These are phyloP conservation scores for Tetragonia tetragonoides DNA, from an alignment of 148 eudicot genomes.

Conservation along the genomic window DNA sequence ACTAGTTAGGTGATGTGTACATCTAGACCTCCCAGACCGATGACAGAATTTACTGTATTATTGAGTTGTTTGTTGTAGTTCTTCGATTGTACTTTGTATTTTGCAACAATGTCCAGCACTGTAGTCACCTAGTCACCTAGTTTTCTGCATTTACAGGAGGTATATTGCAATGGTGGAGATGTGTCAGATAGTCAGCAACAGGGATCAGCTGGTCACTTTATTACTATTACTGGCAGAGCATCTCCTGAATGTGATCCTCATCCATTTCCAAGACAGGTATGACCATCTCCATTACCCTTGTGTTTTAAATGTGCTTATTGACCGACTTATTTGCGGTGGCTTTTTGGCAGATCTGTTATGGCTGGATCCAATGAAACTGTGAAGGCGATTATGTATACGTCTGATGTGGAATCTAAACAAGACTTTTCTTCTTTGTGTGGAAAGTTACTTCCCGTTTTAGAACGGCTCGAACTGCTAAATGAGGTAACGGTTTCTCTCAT, in stretches of 20 bases:
- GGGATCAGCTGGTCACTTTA: constrained; percentile 75
- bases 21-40: no score
- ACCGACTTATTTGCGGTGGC: not conserved
- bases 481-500: constrained; percentile 48
- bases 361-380: constrained; percentile 32
- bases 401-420: constrained; percentile 37
- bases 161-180: constrained; percentile 88
- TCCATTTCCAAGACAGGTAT: constrained; percentile 88
- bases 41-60: no score
- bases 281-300: constrained; percentile 8
- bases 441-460: constrained; percentile 63
- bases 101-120: not conserved
- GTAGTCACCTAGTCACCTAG: not conserved
- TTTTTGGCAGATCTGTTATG: constrained; percentile 38
- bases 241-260: constrained; percentile 71
- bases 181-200: constrained; percentile 82
- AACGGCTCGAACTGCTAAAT: constrained; percentile 74
- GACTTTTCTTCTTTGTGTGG: constrained; percentile 52
- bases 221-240: constrained; percentile 77
- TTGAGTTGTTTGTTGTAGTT: no score
- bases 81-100: not conserved
- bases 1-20: no score
- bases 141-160: constrained; percentile 44
- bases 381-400: constrained; percentile 40
- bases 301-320: not conserved